Evolutionary conservation across 2,329 filamentous ascomycete species (phyloP).

Genomic region (Fusarium incarnatum): DNA sequence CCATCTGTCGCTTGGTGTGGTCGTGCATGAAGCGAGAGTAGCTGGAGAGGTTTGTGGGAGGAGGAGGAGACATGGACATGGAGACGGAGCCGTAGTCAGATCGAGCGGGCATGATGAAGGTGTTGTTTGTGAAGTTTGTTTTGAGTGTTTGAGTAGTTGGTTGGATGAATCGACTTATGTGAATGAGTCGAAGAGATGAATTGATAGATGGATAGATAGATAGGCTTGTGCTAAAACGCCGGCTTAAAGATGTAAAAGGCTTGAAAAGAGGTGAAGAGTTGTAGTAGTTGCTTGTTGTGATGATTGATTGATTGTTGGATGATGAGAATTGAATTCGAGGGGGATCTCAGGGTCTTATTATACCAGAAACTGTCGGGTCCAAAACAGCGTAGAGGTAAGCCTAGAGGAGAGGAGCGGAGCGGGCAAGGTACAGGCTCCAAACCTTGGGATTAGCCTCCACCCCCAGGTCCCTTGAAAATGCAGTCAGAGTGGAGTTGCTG

Average conservation of each 20-base stretch:
- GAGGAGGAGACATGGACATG: slow-evolving; percentile 54
- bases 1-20: slow-evolving; percentile 75
- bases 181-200: slow-evolving; percentile 1
- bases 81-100: slow-evolving; percentile 55
- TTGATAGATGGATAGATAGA: neutral
- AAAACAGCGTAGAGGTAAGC: neutral
- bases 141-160: neutral
- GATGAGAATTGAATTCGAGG: neutral
- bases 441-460: slow-evolving; percentile 28
- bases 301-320: slow-evolving; percentile 20
- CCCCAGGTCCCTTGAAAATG: slow-evolving; percentile 41
- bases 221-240: slow-evolving; percentile 3
- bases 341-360: slow-evolving; percentile 43
- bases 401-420: slow-evolving; percentile 29
- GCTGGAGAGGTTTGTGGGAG: slow-evolving; percentile 62
- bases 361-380: slow-evolving; percentile 28
- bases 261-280: slow-evolving; percentile 20
- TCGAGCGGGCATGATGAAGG: slow-evolving; percentile 52
- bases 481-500: slow-evolving; percentile 21
- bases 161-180: neutral
- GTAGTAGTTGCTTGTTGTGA: neutral
- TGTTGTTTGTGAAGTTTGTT: slow-evolving; percentile 1
- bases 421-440: slow-evolving; percentile 21
- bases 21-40: slow-evolving; percentile 73
- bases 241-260: neutral